phyloP scores from a whole-genome alignment of 305 asterid genomes.

The Solanum chacoense region DNA sequence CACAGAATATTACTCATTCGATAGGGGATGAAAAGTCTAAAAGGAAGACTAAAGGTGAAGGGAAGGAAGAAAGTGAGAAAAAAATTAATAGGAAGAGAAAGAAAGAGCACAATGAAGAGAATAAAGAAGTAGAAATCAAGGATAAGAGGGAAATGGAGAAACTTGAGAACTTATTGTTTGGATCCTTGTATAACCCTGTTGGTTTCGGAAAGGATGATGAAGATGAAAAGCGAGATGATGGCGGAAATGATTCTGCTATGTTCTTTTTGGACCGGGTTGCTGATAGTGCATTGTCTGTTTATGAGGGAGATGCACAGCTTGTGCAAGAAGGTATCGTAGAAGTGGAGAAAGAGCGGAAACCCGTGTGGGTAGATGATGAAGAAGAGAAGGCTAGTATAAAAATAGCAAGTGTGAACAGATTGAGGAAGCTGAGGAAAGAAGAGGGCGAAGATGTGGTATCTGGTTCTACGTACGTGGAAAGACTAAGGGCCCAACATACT shows the following conservation, averaged over 20 bases:
- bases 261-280: conserved; percentile 61
- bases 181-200: conserved; percentile 49
- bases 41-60: conserved; percentile 22
- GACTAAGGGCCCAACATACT: conserved; percentile 79
- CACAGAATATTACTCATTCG: conserved; percentile 48
- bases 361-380: conserved; percentile 81
- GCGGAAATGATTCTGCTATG: conserved; percentile 33
- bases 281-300: conserved; percentile 44
- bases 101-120: conserved; percentile 26
- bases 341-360: conserved; percentile 30
- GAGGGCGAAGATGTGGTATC: conserved; percentile 61
- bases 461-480: conserved; percentile 51
- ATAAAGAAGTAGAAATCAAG: conserved; percentile 25
- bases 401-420: conserved; percentile 62
- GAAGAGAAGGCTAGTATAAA: conserved; percentile 57
- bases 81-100: conserved; percentile 33
- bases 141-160: conserved; percentile 54
- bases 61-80: conserved; percentile 18
- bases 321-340: conserved; percentile 12
- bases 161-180: conserved; percentile 51
- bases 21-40: conserved; percentile 24
- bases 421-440: conserved; percentile 71
- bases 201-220: conserved; percentile 46
- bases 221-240: conserved; percentile 24
- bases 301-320: conserved; percentile 37